These are phyloP conservation scores for Phylloporus arenicola DNA, from an alignment of 768 basidiomycete species.

Conservation along the genomic window DNA sequence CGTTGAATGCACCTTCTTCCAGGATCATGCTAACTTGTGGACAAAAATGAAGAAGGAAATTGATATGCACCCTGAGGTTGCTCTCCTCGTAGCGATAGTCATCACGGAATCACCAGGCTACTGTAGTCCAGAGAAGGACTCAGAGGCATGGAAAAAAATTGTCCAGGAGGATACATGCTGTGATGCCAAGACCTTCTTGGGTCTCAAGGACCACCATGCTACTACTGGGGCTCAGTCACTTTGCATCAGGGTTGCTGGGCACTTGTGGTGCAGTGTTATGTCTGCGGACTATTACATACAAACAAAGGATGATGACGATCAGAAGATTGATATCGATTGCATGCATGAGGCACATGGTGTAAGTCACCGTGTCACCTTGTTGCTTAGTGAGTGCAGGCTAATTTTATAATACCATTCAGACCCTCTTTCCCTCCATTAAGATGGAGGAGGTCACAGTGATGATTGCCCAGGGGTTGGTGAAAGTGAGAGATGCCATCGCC, in stretches of 20 bases:
- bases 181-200: not conserved
- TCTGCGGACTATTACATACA: slow-evolving; percentile 3
- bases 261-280: slow-evolving; percentile 1
- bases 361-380: not conserved
- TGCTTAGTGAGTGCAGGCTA: not conserved
- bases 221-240: not conserved
- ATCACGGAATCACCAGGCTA: not conserved
- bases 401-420: not conserved
- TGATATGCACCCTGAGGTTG: not conserved
- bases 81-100: not conserved
- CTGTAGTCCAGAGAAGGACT: not conserved
- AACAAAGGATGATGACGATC: not conserved
- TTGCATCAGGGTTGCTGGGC: not conserved
- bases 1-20: slow-evolving; percentile 1
- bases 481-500: not conserved
- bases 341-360: not conserved
- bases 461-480: not conserved
- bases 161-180: not conserved
- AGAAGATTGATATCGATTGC: not conserved
- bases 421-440: not conserved
- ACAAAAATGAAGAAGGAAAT: not conserved
- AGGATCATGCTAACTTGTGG: not conserved
- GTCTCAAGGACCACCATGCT: not conserved
- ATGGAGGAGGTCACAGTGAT: not conserved
- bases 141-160: not conserved